These are phyloP conservation scores for Termitomyces sp. DNA, from an alignment of 768 basidiomycete species.

Conservation along the genomic window DNA sequence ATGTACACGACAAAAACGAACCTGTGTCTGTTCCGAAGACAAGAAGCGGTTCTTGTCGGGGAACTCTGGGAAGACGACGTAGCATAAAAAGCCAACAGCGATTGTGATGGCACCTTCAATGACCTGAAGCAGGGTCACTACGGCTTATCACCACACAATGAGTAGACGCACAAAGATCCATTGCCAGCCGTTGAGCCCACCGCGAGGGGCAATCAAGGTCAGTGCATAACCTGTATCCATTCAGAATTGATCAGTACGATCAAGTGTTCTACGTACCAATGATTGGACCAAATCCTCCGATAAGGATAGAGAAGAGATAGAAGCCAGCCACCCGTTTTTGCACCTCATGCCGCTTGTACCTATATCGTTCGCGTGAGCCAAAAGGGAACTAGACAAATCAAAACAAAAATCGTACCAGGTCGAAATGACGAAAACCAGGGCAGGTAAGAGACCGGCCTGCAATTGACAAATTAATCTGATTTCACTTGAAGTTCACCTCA, in stretches of 20 bases:
- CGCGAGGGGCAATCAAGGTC: conserved; percentile 10
- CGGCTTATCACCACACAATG: background rate
- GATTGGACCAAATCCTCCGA: conserved; percentile 24
- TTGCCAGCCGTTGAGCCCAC: conserved; percentile 19
- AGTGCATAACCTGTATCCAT: conserved; percentile 10
- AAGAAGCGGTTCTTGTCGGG: conserved; percentile 27
- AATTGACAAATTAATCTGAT: background rate
- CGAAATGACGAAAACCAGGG: conserved; percentile 33
- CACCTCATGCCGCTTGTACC: conserved; percentile 36
- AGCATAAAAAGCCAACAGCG: conserved; percentile 16
- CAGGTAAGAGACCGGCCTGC: conserved; percentile 38
- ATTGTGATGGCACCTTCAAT: conserved; percentile 22
- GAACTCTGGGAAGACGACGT: conserved; percentile 19
- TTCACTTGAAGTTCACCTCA: background rate
- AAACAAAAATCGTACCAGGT: conserved; percentile 23
- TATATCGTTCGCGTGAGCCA: background rate
- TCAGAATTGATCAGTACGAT: background rate
- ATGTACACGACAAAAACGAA: background rate
- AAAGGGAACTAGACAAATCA: no score
- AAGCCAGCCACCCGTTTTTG: conserved; percentile 32
- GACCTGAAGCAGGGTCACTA: conserved; percentile 10
- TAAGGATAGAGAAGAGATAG: conserved; percentile 24
- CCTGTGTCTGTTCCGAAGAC: conserved; percentile 28
- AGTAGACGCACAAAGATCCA: conserved; percentile 21
- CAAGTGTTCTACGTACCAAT: conserved; percentile 10